phyloP scores from a whole-genome alignment of 805 yeast species.

The Schwanniomyces vanrijiae region DNA sequence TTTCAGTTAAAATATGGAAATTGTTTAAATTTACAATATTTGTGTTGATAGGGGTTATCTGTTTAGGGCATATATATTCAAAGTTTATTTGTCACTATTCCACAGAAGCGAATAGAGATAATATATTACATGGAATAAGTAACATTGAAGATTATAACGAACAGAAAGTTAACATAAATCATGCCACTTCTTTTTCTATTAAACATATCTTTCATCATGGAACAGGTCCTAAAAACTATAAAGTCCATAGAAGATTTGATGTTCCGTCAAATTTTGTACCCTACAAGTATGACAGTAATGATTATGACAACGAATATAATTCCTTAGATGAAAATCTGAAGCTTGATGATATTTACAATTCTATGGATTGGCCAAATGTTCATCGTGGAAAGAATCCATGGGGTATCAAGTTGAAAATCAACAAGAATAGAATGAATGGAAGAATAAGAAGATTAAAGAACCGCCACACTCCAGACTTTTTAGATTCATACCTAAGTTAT shows the following conservation, averaged over 20 bases:
- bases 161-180: not conserved
- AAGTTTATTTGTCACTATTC: not conserved
- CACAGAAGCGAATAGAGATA: not conserved
- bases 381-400: slow-evolving; percentile 38
- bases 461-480: slow-evolving; percentile 53
- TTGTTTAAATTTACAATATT: not conserved
- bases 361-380: slow-evolving; percentile 37
- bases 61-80: not conserved
- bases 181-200: slow-evolving; percentile 14
- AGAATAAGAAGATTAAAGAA: slow-evolving; percentile 29
- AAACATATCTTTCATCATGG: slow-evolving; percentile 66
- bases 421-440: slow-evolving; percentile 14
- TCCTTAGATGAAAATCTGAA: slow-evolving; percentile 5
- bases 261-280: slow-evolving; percentile 39
- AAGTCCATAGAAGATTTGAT: slow-evolving; percentile 50
- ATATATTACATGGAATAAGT: not conserved
- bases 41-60: not conserved
- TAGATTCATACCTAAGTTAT: slow-evolving; percentile 65
- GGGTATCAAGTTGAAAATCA: slow-evolving; percentile 32
- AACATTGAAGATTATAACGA: not conserved
- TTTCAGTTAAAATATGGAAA: not conserved
- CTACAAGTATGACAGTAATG: not conserved
- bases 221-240: slow-evolving; percentile 41
- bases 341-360: slow-evolving; percentile 18
- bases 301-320: not conserved